Conservation (phyloP, 805 yeast species). For the Starmerella roubikii region DNA sequence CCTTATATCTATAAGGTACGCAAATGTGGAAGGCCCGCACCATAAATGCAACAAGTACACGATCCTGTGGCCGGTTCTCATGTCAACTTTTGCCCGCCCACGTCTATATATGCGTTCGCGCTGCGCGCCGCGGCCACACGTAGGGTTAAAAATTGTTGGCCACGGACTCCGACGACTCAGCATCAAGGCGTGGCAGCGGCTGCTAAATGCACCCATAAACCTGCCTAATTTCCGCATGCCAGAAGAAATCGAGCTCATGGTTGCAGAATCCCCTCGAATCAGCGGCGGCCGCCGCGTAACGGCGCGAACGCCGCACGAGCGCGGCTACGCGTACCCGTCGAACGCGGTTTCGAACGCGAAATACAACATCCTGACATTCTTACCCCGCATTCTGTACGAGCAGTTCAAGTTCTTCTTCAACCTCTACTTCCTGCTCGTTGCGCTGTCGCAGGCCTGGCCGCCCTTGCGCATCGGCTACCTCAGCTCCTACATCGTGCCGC, state of each 20-base stretch:
- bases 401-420: constrained; percentile 96
- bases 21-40: no score
- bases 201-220: constrained; percentile 13
- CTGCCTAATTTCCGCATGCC: constrained; percentile 7
- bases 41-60: no score
- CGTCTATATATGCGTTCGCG: no score
- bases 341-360: constrained; percentile 90
- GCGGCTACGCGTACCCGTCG: constrained; percentile 31
- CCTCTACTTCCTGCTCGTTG: constrained; percentile 80
- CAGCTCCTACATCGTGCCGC: constrained; percentile 84
- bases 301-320: constrained; percentile 10
- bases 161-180: constrained; percentile 10
- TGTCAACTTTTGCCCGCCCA: no score
- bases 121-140: no score
- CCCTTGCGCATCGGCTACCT: constrained; percentile 83
- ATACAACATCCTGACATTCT: constrained; percentile 72
- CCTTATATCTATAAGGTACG: no score
- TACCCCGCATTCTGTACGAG: constrained; percentile 81
- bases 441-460: constrained; percentile 84
- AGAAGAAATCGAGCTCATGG: constrained; percentile 7
- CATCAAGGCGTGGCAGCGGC: constrained; percentile 13
- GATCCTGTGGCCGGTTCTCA: no score
- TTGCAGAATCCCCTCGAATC: neutral
- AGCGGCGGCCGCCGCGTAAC: constrained; percentile 6
- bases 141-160: neutral